Conservation (phyloP, 2,329 filamentous ascomycete species). For the Neonectria sp. region DNA sequence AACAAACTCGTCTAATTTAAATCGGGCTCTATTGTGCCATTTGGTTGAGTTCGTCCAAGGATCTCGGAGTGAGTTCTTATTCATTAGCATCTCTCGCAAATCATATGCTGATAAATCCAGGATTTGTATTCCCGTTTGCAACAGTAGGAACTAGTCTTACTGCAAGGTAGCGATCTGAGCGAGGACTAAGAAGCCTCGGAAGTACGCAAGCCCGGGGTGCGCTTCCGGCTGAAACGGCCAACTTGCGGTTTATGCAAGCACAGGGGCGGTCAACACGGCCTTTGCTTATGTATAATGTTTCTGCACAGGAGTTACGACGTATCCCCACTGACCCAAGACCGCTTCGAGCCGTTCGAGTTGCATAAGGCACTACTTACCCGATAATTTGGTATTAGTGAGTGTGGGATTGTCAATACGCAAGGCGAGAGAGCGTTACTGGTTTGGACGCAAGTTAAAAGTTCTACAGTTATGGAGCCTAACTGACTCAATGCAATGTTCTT, state of each 20-base stretch:
- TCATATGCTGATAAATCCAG: not conserved
- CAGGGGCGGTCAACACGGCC: not conserved
- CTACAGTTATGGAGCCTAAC: too few relatives aligned
- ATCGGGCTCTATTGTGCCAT: too few relatives aligned
- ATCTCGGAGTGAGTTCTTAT: constrained; percentile 6
- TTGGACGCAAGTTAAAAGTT: too few relatives aligned
- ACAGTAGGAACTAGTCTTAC: not conserved
- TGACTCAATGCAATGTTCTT: too few relatives aligned
- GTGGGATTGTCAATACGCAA: too few relatives aligned
- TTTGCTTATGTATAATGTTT: constrained; percentile 10
- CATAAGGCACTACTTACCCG: constrained; percentile 3
- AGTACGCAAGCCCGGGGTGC: not conserved
- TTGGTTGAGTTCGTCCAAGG: constrained; percentile 7
- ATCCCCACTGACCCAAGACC: constrained; percentile 15
- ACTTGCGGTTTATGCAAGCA: constrained; percentile 14
- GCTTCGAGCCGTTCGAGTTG: constrained; percentile 17
- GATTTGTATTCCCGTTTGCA: constrained; percentile 12
- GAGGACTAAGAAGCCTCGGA: constrained; percentile 6
- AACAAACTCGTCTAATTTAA: too few relatives aligned
- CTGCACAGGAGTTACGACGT: not conserved
- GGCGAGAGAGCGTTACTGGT: too few relatives aligned
- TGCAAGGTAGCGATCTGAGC: not conserved
- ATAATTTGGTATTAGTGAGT: not conserved
- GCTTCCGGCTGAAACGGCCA: not conserved
- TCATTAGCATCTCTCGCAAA: not conserved